Percentiles rank a stretch among this genome's conserved stretches.
Conservation (phyloP, 2,329 filamentous ascomycete genomes). For the Geosmithia morbida region DNA sequence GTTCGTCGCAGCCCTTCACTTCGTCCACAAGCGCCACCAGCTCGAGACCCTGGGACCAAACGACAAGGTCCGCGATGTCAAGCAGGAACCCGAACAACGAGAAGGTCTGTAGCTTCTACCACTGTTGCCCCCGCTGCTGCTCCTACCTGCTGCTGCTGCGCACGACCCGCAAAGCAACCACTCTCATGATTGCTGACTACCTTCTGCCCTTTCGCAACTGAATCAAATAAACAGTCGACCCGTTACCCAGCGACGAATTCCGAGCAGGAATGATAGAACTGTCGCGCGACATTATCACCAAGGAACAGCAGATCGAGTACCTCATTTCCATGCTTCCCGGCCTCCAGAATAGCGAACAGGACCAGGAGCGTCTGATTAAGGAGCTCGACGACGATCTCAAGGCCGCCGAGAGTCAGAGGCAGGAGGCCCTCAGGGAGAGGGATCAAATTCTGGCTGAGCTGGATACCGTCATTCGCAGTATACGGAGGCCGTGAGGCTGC, state of each 20-base stretch:
- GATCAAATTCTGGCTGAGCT: constrained; percentile 45
- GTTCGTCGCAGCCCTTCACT: constrained; percentile 53
- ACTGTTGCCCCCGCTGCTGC: background rate
- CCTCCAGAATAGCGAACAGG: constrained; percentile 61
- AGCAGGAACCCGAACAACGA: constrained; percentile 37
- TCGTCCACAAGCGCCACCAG: constrained; percentile 54
- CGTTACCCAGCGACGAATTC: constrained; percentile 50
- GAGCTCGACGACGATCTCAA: constrained; percentile 52
- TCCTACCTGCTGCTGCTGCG: constrained; percentile 1
- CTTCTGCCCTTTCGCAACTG: background rate
- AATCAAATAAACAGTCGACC: constrained; percentile 44
- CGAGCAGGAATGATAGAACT: constrained; percentile 55
- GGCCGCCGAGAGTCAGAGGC: constrained; percentile 45
- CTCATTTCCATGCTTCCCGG: constrained; percentile 64
- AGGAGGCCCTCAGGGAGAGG: constrained; percentile 49
- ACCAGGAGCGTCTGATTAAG: constrained; percentile 55
- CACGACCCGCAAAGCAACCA: too few species aligned
- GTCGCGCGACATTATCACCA: constrained; percentile 60
- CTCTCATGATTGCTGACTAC: background rate
- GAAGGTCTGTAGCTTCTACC: constrained; percentile 23
- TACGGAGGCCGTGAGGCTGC: constrained; percentile 39
- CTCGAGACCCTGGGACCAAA: constrained; percentile 41
- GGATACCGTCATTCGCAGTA: constrained; percentile 44
- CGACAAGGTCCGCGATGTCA: constrained; percentile 44
- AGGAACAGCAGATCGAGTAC: constrained; percentile 72